phyloP scores from a whole-genome alignment of 345 rosid species.

The Melaleuca alternifolia region DNA sequence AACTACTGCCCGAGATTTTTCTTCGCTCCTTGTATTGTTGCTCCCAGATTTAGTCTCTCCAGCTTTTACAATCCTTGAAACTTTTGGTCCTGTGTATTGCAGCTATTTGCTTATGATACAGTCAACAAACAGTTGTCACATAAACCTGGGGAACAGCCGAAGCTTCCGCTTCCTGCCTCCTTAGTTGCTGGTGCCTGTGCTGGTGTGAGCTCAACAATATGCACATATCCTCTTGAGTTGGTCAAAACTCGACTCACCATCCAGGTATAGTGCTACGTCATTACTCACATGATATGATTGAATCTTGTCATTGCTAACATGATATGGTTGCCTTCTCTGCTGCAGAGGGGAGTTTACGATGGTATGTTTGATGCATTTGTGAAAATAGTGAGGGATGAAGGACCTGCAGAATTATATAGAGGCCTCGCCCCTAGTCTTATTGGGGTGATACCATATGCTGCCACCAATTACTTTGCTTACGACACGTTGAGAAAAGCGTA shows the following conservation, averaged over 20 bases:
- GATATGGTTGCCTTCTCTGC: neutral
- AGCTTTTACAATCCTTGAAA: neutral
- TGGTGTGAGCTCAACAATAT: conserved; percentile 92
- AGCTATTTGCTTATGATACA: conserved; percentile 88
- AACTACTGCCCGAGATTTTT: neutral
- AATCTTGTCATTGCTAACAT: neutral
- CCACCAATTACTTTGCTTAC: conserved; percentile 86
- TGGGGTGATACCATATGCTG: conserved; percentile 95
- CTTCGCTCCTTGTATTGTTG: neutral
- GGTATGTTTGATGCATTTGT: conserved; percentile 74
- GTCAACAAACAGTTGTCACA: conserved; percentile 73
- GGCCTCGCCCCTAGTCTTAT: conserved; percentile 96
- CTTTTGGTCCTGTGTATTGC: neutral
- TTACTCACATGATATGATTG: neutral
- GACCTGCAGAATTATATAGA: conserved; percentile 78
- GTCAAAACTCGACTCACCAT: conserved; percentile 89
- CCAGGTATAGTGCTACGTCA: conserved; percentile 34
- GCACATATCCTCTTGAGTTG: conserved; percentile 88
- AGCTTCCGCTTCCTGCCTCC: conserved; percentile 72
- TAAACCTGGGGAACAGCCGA: conserved; percentile 55
- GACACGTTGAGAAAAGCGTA: conserved; percentile 76
- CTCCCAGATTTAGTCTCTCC: neutral
- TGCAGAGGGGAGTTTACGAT: conserved; percentile 75
- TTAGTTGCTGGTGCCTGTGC: conserved; percentile 95
- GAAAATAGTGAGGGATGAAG: conserved; percentile 68